These are phyloP conservation scores for Prunus dulcis DNA, from an alignment of 306 rosid genomes.

Conservation along the genomic window DNA sequence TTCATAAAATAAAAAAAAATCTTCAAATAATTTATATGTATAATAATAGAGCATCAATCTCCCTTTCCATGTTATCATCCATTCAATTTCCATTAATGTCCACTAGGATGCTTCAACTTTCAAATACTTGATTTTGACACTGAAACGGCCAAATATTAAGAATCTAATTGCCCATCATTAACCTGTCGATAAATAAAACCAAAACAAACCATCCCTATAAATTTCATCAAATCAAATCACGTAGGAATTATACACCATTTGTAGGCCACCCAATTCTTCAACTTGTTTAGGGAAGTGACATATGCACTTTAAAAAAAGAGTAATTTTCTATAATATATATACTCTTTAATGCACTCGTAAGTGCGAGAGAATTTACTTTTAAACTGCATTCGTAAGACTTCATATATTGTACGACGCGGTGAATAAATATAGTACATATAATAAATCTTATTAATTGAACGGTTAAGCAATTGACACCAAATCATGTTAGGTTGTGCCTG, in stretches of 20 bases:
- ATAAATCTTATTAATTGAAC: no score
- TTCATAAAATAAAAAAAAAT: no score
- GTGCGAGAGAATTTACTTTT: no score
- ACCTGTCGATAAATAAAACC: neutral
- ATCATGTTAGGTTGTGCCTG: neutral
- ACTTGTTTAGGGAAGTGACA: neutral
- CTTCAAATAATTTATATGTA: no score
- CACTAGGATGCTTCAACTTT: slow-evolving; percentile 8
- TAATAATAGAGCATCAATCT: no score
- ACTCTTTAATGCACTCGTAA: no score
- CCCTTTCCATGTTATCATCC: neutral
- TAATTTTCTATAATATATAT: no score
- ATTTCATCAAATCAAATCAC: slow-evolving; percentile 12
- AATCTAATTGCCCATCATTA: slow-evolving; percentile 31
- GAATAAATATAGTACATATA: no score
- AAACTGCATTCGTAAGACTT: no score
- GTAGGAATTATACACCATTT: neutral
- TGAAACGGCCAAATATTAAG: neutral
- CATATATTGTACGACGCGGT: no score
- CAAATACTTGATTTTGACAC: neutral
- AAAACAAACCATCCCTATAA: neutral
- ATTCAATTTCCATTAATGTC: neutral
- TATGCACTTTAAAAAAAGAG: neutral
- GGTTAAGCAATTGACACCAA: no score
- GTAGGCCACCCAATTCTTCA: neutral